phyloP scores from a whole-genome alignment of 306 rosid species.

The Cucumis cinereus region DNA sequence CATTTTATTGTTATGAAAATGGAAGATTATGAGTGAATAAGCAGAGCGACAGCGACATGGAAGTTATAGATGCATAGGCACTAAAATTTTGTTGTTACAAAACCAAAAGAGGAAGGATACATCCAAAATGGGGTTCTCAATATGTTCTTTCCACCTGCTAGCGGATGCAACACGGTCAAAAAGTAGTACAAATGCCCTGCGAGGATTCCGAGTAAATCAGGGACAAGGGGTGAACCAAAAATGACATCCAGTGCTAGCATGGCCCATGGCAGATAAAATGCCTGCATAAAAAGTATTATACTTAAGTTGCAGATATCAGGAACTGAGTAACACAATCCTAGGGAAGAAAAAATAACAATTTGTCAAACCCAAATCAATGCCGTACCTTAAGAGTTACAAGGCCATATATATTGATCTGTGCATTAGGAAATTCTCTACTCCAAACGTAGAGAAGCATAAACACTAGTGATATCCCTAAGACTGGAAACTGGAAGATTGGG shows the following conservation, averaged over 20 bases:
- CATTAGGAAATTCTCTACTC: conserved; percentile 97
- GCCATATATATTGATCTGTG: conserved; percentile 76
- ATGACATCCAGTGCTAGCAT: conserved; percentile 92
- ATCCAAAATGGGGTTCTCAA: conserved; percentile 80
- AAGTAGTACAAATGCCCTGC: conserved; percentile 96
- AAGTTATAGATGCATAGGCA: not conserved
- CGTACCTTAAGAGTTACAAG: conserved; percentile 78
- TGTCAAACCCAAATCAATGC: not conserved
- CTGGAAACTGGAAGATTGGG: conserved; percentile 45
- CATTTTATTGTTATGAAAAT: too few species aligned
- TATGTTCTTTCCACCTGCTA: conserved; percentile 74
- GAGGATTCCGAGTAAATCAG: conserved; percentile 73
- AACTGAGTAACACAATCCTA: not conserved
- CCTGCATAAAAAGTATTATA: conserved; percentile 34
- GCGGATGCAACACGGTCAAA: conserved; percentile 87
- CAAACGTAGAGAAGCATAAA: conserved; percentile 89
- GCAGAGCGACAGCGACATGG: not conserved
- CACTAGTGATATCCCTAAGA: conserved; percentile 76
- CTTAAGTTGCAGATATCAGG: conserved; percentile 7
- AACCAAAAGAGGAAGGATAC: conserved; percentile 55
- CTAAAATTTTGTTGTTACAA: not conserved
- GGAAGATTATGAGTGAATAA: not conserved
- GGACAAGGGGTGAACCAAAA: conserved; percentile 55
- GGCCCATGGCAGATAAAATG: conserved; percentile 96
- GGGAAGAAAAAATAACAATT: not conserved